Evolutionary conservation across 2,329 filamentous ascomycete species (phyloP).

Genomic region (Fusarium sp.): DNA sequence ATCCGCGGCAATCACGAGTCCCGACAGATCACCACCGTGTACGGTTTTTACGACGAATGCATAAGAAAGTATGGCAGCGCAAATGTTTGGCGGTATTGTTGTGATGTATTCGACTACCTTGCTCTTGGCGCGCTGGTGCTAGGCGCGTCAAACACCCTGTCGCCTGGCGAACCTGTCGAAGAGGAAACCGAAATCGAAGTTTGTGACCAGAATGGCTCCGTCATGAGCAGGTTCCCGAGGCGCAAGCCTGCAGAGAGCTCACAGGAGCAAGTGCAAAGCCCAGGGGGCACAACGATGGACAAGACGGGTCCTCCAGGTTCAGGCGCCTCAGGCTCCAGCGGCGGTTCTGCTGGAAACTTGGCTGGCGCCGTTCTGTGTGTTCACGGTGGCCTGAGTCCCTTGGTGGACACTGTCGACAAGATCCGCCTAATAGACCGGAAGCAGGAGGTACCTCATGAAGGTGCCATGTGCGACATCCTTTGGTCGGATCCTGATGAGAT

Average conservation of each 20-base stretch:
- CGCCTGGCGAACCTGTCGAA: conserved; percentile 61
- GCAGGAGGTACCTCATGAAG: conserved; percentile 97
- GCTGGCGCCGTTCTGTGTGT: conserved; percentile 92
- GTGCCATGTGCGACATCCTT: conserved; percentile 96
- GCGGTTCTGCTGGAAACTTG: conserved; percentile 68
- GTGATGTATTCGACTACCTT: conserved; percentile 97
- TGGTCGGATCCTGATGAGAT: conserved; percentile 99
- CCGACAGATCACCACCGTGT: conserved; percentile 94
- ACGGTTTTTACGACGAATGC: conserved; percentile 98
- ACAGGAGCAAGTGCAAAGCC: conserved; percentile 42
- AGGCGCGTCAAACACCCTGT: conserved; percentile 76
- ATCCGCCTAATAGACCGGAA: conserved; percentile 94
- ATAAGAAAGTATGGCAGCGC: conserved; percentile 94
- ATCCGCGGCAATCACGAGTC: conserved; percentile 97
- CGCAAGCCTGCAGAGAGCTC: conserved; percentile 45
- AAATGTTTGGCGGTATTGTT: conserved; percentile 97
- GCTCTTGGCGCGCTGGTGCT: conserved; percentile 88
- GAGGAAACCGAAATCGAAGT: conserved; percentile 92
- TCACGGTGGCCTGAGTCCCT: conserved; percentile 88
- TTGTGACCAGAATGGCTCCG: conserved; percentile 80
- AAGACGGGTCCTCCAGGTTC: conserved; percentile 77
- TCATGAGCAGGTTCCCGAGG: conserved; percentile 75
- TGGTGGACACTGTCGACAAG: conserved; percentile 94
- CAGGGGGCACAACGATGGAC: conserved; percentile 42
- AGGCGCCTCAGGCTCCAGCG: conserved; percentile 74